A percentile compares a stretch with the other conserved stretches of the same genome.
Conservation (phyloP, 2,329 filamentous ascomycete species). For the Capronia epimyces region DNA sequence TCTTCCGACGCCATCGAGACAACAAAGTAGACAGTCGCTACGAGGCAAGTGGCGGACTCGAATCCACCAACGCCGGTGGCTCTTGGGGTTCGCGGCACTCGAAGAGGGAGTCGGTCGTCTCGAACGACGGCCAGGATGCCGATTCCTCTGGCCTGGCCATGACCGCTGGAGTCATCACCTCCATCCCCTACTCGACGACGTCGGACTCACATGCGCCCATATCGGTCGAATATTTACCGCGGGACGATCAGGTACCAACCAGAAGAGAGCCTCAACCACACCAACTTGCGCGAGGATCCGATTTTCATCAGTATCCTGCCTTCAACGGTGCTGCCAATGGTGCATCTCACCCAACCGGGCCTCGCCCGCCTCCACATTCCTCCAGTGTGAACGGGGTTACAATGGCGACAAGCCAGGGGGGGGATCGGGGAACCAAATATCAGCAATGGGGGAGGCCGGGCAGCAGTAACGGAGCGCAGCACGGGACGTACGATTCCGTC, state of each 20-base stretch:
- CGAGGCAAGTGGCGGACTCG: constrained; percentile 40
- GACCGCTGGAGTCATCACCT: constrained; percentile 76
- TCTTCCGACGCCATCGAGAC: constrained; percentile 86
- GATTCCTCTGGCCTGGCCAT: constrained; percentile 60
- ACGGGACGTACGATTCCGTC: constrained; percentile 61
- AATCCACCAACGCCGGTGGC: constrained; percentile 49
- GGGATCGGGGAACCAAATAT: constrained; percentile 63
- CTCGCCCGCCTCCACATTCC: constrained; percentile 54
- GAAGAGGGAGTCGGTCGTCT: constrained; percentile 65
- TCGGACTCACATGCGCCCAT: constrained; percentile 65
- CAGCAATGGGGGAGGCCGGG: constrained; percentile 69
- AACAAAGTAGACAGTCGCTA: constrained; percentile 61
- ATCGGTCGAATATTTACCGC: constrained; percentile 66
- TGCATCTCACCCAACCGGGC: constrained; percentile 55
- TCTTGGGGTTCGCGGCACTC: constrained; percentile 69
- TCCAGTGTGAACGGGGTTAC: constrained; percentile 45
- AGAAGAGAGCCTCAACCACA: constrained; percentile 72
- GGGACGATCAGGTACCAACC: constrained; percentile 56
- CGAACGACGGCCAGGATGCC: constrained; percentile 61
- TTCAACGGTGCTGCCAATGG: constrained; percentile 55
- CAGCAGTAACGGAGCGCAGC: constrained; percentile 51
- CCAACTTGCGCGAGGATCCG: constrained; percentile 72
- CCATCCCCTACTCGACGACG: constrained; percentile 77
- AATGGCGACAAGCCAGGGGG: constrained; percentile 65
- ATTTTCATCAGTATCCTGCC: constrained; percentile 85